Evolutionary conservation across 2,329 filamentous ascomycete genomes (phyloP), one percentile per base, ranked within the genome.

Genomic region (Neurospora sp.): DNA sequence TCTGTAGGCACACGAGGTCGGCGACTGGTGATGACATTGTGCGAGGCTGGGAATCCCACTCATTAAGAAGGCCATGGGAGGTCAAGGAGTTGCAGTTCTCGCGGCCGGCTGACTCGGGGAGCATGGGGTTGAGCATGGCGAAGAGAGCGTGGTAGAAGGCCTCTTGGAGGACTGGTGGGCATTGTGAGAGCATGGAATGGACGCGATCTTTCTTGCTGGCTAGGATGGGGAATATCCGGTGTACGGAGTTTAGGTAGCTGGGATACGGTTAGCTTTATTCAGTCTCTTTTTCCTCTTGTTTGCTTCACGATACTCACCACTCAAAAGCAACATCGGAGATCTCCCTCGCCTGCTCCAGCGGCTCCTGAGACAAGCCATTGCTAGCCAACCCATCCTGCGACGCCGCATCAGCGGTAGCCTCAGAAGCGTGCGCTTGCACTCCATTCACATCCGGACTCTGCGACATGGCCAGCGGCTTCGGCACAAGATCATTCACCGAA

Each of bases 171-270:
- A 82, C 78, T 1, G 81, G 75, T 0, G 88, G 85, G 73, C 87
- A 89, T 66, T 85, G 83, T 3, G 81, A 81, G 23, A 92, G 78
- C 23, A 88, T 82, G 8, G 82, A 82, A 70, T 87, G 84, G 10
- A 91, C 78, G n/a, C 83, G 83, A 15, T 80, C 78, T 74, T 86
- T 88, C 69, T 80, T 87, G 68, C 83, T 82, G 1, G 89, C 85
- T 12, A 93, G 81, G 65, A 93, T 82, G 0, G 90, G 90, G 70
- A 91, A 89, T 3, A 86, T 86, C 15, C 88, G 87, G 74, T 92
- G 90, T 23, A 92, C 86, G 15, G 86, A 81, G 4, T 83, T 82
- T 68, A 91, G 84, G 74, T 92, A 92, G 72, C 87, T 89, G 69
- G 23, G 1, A 40, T 11, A 67, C 19, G 4, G 70, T 69, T 28